A percentile compares a stretch with the other conserved stretches of the same genome.
phyloP scores from a whole-genome alignment of 345 rosid genomes.

The Hevea brasiliensis region DNA sequence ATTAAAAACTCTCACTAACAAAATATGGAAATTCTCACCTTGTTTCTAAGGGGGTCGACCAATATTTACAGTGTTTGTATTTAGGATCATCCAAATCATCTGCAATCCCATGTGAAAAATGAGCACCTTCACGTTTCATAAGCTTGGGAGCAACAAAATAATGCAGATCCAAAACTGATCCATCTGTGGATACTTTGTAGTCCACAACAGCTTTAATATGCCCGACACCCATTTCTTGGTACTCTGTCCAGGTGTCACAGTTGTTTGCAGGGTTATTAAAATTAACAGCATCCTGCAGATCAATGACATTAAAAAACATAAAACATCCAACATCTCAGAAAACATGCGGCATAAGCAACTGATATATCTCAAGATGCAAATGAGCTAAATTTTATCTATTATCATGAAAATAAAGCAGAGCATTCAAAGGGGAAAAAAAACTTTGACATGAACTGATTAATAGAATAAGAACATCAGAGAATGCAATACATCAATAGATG shows the following conservation, averaged over 20 bases:
- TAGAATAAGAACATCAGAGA: neutral
- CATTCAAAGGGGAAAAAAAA: neutral
- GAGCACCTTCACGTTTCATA: slow-evolving; percentile 63
- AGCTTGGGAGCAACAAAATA: slow-evolving; percentile 59
- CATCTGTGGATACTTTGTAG: slow-evolving; percentile 54
- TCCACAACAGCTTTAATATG: slow-evolving; percentile 53
- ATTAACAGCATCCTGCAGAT: slow-evolving; percentile 46
- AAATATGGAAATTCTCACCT: slow-evolving; percentile 37
- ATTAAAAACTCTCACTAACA: neutral
- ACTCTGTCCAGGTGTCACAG: slow-evolving; percentile 67
- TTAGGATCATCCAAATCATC: slow-evolving; percentile 64
- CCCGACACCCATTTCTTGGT: slow-evolving; percentile 52
- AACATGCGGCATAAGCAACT: no score
- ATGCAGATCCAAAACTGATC: slow-evolving; percentile 54
- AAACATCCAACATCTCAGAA: neutral
- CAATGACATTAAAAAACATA: slow-evolving; percentile 1
- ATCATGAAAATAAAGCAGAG: neutral
- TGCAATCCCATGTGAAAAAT: slow-evolving; percentile 72
- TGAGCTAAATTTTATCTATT: neutral
- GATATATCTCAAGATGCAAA: neutral
- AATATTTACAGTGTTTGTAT: slow-evolving; percentile 55
- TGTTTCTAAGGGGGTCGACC: slow-evolving; percentile 77
- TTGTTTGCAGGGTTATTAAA: slow-evolving; percentile 35
- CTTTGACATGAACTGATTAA: neutral
- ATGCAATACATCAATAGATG: neutral